Base-by-base conservation (phyloP, 139 green algal species). In the Micractinium sp. region DNA sequence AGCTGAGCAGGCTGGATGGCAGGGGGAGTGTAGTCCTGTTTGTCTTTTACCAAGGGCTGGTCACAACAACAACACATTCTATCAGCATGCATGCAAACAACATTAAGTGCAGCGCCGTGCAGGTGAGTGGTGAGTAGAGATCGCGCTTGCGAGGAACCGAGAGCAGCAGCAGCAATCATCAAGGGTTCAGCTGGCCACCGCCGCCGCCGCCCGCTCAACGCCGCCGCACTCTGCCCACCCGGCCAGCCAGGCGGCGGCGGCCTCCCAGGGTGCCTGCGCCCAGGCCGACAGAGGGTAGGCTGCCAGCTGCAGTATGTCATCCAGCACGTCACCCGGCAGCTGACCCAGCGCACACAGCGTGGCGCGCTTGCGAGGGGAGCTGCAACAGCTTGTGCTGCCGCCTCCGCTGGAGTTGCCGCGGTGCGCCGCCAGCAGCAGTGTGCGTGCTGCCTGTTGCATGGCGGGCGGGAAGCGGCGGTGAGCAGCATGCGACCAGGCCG, bases 201-300 rank as follows among this genome's bases (percentile, higher is more conserved):
- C 73, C 9, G 66, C 66, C 15, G 66, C 66, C 66, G 25, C 66
- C 25, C 22, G 2, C 66, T 29, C 66, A 19, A 14, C 25, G 66
- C 9, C 22, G 25, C 66, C 23, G 63, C 63, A 16, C 63, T 25
- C 63, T 27, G 20, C 63, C 38, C 38, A 82, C 0, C 22, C 76
- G 4, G 22, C 18, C 53, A 85, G 53, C 80, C 53, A 73, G 53
- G 80, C 53, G n/a, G 80, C 53, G 5, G 56, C 53, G 1, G 80
- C 53, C n/a, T 53, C 53, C 53, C 53, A 73, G 56, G 80, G 78
- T 25, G 47, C 78, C 15, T 29, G 7, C 22, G 61, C 83, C 83
- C 66, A 80, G 18, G 38, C 39, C 22, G 83, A 87, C 16, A 87
- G 83, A 0, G 83, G 83, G 41, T 80, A 87, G 27, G 83, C 83